phyloP scores from a whole-genome alignment of 345 rosid genomes.

The Syzygium oleosum region DNA sequence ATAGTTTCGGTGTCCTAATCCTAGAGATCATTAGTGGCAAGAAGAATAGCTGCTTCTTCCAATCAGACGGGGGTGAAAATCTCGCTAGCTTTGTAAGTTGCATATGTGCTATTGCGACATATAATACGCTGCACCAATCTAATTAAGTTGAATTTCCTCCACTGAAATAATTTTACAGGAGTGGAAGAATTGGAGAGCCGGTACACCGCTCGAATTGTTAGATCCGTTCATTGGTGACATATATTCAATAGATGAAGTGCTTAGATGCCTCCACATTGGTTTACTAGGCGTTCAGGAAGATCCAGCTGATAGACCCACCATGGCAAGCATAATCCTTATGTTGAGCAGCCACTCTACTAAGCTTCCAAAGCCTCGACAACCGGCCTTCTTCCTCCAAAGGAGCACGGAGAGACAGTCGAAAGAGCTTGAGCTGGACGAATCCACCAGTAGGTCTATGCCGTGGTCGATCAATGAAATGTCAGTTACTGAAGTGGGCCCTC shows the following conservation, averaged over 20 bases:
- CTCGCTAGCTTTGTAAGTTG: not conserved
- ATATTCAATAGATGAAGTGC: slow-evolving; percentile 7
- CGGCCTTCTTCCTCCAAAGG: slow-evolving; percentile 5
- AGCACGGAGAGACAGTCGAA: too few relatives aligned
- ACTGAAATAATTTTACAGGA: slow-evolving; percentile 1
- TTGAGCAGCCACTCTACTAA: slow-evolving; percentile 1
- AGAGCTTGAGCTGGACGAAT: too few relatives aligned
- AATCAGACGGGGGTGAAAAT: not conserved
- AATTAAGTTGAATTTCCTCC: not conserved
- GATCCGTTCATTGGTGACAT: slow-evolving; percentile 9
- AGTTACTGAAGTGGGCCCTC: too few relatives aligned
- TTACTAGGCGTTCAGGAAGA: slow-evolving; percentile 25
- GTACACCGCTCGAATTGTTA: not conserved
- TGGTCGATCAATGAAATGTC: too few relatives aligned
- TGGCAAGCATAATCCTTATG: slow-evolving; percentile 9
- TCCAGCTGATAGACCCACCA: slow-evolving; percentile 14
- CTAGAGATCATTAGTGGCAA: slow-evolving; percentile 28
- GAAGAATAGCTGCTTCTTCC: slow-evolving; percentile 13
- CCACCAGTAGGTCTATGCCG: too few relatives aligned
- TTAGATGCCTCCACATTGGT: slow-evolving; percentile 17
- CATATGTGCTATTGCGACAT: too few relatives aligned
- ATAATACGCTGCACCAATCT: too few relatives aligned
- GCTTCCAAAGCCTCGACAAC: slow-evolving; percentile 2
- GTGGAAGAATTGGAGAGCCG: slow-evolving; percentile 16
- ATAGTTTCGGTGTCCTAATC: slow-evolving; percentile 15